phyloP scores from a whole-genome alignment of 2,329 filamentous ascomycete genomes.

The Didymella sp. region DNA sequence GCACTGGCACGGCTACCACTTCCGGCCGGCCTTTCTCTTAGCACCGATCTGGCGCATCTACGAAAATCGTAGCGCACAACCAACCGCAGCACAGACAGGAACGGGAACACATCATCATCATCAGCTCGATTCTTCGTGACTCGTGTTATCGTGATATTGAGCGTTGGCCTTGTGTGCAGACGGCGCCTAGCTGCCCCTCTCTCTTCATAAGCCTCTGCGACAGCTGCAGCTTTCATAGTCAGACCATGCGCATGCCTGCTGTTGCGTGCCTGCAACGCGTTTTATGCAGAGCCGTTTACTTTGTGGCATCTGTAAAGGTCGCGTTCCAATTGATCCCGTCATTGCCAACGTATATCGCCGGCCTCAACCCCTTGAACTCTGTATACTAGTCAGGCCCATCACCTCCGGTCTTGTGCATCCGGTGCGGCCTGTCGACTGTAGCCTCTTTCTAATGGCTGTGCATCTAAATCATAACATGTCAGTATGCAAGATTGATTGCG shows the following conservation, averaged over 20 bases:
- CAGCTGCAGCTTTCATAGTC: slow-evolving; percentile 11
- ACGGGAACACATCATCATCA: background rate
- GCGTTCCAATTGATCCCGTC: slow-evolving; percentile 9
- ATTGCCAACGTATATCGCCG: background rate
- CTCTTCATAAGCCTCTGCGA: background rate
- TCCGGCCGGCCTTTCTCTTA: background rate
- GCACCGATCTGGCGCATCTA: background rate
- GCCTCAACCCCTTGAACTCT: background rate
- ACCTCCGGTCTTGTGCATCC: background rate
- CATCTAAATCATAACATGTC: background rate
- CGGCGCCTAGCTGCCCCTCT: background rate
- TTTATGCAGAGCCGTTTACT: slow-evolving; percentile 43
- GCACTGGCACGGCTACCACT: background rate
- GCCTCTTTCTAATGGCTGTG: background rate
- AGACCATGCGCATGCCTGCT: slow-evolving; percentile 15
- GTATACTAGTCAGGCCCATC: background rate
- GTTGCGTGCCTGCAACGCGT: slow-evolving; percentile 25
- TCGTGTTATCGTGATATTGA: slow-evolving; percentile 1
- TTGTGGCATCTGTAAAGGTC: slow-evolving; percentile 21
- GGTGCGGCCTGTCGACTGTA: background rate
- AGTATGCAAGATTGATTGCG: background rate
- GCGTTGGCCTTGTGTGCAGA: background rate
- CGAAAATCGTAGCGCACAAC: background rate
- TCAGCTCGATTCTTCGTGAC: slow-evolving; percentile 5
- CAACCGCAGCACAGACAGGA: background rate